Conservation (phyloP, 345 rosid genomes). For the Kernera saxatilis region DNA sequence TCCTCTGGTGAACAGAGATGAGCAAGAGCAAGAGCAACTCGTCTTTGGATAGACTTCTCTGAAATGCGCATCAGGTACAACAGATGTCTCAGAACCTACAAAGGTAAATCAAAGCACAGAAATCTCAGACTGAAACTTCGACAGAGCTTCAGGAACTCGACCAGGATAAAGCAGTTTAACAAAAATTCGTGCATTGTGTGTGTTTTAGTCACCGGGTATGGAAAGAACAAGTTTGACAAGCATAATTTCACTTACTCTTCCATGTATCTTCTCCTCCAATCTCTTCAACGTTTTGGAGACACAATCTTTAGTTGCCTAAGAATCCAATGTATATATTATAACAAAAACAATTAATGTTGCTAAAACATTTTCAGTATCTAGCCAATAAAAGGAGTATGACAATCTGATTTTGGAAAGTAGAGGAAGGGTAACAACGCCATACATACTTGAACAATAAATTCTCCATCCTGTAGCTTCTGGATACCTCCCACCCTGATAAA, state of each 20-base stretch:
- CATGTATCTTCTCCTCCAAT: conserved; percentile 94
- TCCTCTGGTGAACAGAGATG: conserved; percentile 92
- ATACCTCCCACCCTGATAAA: conserved; percentile 97
- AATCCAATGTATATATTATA: conserved; percentile 3
- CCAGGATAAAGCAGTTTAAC: conserved; percentile 11
- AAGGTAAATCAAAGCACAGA: conserved; percentile 14
- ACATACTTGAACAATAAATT: conserved; percentile 87
- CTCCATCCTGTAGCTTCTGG: conserved; percentile 95
- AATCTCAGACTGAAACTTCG: neutral
- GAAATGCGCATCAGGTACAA: conserved; percentile 79
- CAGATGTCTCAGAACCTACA: conserved; percentile 84
- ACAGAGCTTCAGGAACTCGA: neutral
- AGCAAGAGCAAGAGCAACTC: conserved; percentile 90
- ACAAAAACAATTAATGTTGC: neutral
- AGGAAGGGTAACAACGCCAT: neutral
- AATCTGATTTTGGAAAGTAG: conserved; percentile 6
- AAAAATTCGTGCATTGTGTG: neutral
- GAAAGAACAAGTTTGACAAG: neutral
- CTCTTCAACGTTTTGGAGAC: conserved; percentile 95
- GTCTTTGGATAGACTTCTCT: conserved; percentile 79
- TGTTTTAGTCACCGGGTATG: neutral
- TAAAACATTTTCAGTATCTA: neutral
- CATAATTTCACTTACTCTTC: conserved; percentile 58
- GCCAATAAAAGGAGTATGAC: neutral
- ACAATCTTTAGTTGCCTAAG: conserved; percentile 96